A percentile compares a stretch with the other conserved stretches of the same genome.
Conservation (phyloP, 257 asterid genomes). For the Penstemon newberryi region DNA sequence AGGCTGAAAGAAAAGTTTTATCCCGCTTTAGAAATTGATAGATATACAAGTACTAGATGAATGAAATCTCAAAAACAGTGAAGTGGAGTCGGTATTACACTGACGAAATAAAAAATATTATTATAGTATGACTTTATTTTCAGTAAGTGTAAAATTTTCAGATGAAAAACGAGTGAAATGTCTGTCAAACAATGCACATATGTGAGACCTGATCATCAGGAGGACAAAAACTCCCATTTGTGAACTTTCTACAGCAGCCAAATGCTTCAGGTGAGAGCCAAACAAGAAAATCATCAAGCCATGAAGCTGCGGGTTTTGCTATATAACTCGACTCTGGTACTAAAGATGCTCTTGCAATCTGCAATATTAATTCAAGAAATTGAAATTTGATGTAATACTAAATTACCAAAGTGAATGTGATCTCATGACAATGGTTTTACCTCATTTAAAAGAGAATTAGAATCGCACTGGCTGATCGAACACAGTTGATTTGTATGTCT, state of each 20-base stretch:
- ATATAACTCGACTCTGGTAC: conserved; percentile 87
- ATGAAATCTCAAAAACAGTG: neutral
- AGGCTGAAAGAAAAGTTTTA: conserved; percentile 58
- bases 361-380: conserved; percentile 28
- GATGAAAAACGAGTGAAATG: conserved; percentile 13
- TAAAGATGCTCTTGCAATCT: conserved; percentile 92
- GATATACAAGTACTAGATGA: neutral
- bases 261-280: conserved; percentile 98
- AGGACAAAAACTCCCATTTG: conserved; percentile 85
- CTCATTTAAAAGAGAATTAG: conserved; percentile 91
- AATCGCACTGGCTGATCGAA: conserved; percentile 94
- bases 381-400: conserved; percentile 4
- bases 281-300: conserved; percentile 98
- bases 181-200: neutral
- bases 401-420: neutral
- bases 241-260: conserved; percentile 94
- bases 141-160: conserved; percentile 3
- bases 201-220: conserved; percentile 86
- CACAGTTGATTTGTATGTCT: conserved; percentile 87
- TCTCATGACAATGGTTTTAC: conserved; percentile 38
- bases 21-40: conserved; percentile 16
- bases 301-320: conserved; percentile 99
- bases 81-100: neutral
- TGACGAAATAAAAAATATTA: neutral
- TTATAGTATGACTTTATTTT: neutral